Percentiles rank a stretch among this genome's conserved stretches.
phyloP scores from a whole-genome alignment of 192 early-diverging fungal genomes.

The Spizellomyces sp. region DNA sequence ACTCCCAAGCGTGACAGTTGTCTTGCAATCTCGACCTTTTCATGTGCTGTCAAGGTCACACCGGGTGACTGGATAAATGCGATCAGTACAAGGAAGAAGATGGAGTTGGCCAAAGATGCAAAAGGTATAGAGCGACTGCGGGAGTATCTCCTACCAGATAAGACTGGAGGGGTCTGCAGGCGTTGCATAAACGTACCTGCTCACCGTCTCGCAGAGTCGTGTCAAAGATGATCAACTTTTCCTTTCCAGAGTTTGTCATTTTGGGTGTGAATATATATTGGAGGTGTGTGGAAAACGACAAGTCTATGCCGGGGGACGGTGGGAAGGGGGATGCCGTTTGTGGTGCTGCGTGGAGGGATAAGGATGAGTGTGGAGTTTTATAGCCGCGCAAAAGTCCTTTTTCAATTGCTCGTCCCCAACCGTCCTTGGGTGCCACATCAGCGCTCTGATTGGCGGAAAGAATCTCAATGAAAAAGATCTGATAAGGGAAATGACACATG shows the following conservation, averaged over 20 bases:
- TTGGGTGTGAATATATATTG: not conserved
- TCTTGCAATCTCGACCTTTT: constrained; percentile 94
- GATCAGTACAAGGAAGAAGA: not conserved
- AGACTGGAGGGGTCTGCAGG: constrained; percentile 22
- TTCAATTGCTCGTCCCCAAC: too few relatives aligned
- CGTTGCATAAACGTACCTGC: constrained; percentile 58
- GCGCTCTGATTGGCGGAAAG: too few relatives aligned
- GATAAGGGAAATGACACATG: too few relatives aligned
- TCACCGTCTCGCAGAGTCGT: constrained; percentile 97
- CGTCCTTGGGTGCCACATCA: too few relatives aligned
- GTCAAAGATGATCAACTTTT: constrained; percentile 86
- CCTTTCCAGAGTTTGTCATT: constrained; percentile 76
- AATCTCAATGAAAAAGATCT: too few relatives aligned
- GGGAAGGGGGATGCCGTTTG: too few relatives aligned
- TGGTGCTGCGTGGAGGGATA: too few relatives aligned
- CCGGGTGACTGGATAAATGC: constrained; percentile 78
- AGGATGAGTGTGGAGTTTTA: too few relatives aligned
- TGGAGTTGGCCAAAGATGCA: too few relatives aligned
- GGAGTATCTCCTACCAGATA: constrained; percentile 8
- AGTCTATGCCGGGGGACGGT: too few relatives aligned
- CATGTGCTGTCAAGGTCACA: constrained; percentile 86
- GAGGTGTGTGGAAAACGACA: too few relatives aligned
- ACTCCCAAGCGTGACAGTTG: constrained; percentile 93
- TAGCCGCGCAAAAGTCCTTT: too few relatives aligned
- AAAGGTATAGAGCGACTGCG: not conserved